Conservation (phyloP, 176 grass and related monocot species). For the Oryza punctata region DNA sequence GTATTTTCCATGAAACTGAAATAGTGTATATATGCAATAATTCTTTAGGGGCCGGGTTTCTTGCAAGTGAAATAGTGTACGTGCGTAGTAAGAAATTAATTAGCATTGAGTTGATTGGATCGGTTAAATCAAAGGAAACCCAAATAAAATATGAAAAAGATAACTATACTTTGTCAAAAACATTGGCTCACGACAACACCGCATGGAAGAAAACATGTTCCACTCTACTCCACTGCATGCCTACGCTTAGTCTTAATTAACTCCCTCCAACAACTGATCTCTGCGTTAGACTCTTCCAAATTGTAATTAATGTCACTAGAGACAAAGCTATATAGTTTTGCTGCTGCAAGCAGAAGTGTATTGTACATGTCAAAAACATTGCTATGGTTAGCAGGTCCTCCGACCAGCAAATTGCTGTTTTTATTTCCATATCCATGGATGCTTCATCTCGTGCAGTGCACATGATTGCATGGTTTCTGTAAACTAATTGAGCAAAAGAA, state of each 20-base stretch:
- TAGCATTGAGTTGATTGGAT: too few species aligned
- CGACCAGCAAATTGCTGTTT: constrained; percentile 20
- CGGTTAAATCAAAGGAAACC: background rate
- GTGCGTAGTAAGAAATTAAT: background rate
- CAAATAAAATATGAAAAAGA: background rate
- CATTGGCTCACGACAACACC: background rate
- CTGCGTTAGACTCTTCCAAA: constrained; percentile 44
- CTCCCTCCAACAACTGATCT: constrained; percentile 21
- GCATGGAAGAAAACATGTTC: background rate
- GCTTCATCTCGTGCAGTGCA: constrained; percentile 68
- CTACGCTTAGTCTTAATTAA: constrained; percentile 46
- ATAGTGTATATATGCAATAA: too few species aligned
- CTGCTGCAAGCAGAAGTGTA: background rate
- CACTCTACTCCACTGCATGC: background rate
- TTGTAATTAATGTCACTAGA: constrained; percentile 37
- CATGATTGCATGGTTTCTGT: constrained; percentile 46
- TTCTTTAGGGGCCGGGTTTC: background rate
- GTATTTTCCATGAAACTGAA: background rate
- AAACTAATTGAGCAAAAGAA: constrained; percentile 51
- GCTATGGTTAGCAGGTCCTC: background rate
- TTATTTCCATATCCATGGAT: constrained; percentile 38
- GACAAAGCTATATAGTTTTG: constrained; percentile 28
- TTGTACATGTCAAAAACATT: constrained; percentile 20
- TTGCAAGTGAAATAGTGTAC: background rate
- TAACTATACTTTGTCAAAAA: background rate